These are phyloP conservation scores for Ophiocordyceps camponoti-floridani DNA, from an alignment of 2,329 filamentous ascomycete genomes.

Conservation along the genomic window DNA sequence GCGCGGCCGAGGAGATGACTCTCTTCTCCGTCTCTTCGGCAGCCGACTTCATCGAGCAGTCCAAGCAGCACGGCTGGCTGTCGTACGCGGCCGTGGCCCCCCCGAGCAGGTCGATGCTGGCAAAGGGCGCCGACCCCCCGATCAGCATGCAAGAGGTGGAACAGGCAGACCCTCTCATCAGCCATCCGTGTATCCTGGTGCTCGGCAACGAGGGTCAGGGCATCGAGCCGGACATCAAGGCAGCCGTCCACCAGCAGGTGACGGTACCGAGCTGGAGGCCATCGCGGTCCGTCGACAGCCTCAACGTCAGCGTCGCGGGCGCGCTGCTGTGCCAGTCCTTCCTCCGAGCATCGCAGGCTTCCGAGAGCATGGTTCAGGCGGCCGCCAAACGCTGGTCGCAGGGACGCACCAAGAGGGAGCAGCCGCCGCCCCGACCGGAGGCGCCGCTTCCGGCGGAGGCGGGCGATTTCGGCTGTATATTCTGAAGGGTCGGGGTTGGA, in stretches of 20 bases:
- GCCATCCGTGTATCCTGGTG: conserved; percentile 58
- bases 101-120: conserved; percentile 14
- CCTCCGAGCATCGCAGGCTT: conserved; percentile 20
- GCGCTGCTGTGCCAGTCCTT: conserved; percentile 47
- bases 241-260: conserved; percentile 45
- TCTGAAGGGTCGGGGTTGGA: neutral
- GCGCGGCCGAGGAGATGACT: conserved; percentile 65
- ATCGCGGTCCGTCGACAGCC: conserved; percentile 51
- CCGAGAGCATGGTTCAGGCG: conserved; percentile 3
- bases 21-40: conserved; percentile 55
- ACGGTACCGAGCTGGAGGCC: conserved; percentile 37
- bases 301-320: conserved; percentile 85
- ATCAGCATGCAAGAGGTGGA: conserved; percentile 32
- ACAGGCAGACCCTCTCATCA: conserved; percentile 30
- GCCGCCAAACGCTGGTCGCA: neutral
- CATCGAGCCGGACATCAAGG: conserved; percentile 43
- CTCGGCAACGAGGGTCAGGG: conserved; percentile 71
- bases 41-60: conserved; percentile 49
- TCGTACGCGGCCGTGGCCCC: conserved; percentile 58
- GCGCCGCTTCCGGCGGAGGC: neutral
- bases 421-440: neutral
- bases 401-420: neutral
- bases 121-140: conserved; percentile 15
- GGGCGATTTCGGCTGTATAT: neutral
- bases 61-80: conserved; percentile 57